Base-by-base conservation (phyloP, 2,329 filamentous ascomycete genomes). In the Venturia carpophila region DNA sequence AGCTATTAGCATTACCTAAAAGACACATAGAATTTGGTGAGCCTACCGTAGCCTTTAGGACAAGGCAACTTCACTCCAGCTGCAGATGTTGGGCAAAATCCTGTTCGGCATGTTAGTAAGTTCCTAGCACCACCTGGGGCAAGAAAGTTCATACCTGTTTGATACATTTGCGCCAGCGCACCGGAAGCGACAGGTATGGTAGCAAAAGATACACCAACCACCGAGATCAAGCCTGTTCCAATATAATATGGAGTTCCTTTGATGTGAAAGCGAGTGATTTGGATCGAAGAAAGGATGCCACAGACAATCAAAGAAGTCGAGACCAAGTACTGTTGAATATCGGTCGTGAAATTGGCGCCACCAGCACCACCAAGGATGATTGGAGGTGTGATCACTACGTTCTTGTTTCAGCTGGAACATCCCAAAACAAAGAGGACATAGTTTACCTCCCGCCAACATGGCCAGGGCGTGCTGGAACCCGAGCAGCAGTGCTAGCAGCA, bases 401-500 rank as follows among this genome's bases (percentile, higher is more conserved):
- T 27, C 1, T 6, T 4, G 6, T 27, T 21, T 52, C 21, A 52
- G 47, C 21, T 27, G 10, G 21, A 27, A 27, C 15, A 15, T 27
- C n/a, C 3, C 13, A 21, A 1, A n/a, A 4, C n/a, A 24, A 9
- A 13, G 21, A 15, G 15, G 13, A 30, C 5, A 27, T 5, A 15
- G 27, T 21, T 27, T 13, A 52, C 47, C 21, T 66, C 79, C 79
- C 39, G 79, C 79, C 65, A 81, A 69, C 89, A 94, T 92, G 65
- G 89, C 85, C 52, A 94, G 78, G 1, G 90, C 82, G 73, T 94
- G 90, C 71, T 94, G 90, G 63, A 94, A 84, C 21, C 90, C 90
- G 1, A 94, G 82, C 1, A 94, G 78, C 3, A 92, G 73, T 11
- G 87, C 88, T 21, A 94, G 78, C 9, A 92, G 72, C 10, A 93